Evolutionary conservation across 2,329 filamentous ascomycete genomes (phyloP).

Genomic region (Trichoderma sp.): DNA sequence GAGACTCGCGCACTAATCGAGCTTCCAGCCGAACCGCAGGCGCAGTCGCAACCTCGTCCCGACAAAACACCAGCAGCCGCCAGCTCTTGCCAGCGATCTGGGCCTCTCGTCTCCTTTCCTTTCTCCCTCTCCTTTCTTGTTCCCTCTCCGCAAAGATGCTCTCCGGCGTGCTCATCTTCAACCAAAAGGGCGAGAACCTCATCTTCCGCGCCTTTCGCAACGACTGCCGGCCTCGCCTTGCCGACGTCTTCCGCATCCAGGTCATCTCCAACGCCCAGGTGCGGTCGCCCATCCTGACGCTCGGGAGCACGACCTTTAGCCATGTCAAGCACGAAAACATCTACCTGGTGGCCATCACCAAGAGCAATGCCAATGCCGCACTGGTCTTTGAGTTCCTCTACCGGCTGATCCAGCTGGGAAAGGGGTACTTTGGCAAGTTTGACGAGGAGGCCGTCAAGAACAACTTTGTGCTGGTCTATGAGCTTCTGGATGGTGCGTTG

Average conservation of each 20-base stretch:
- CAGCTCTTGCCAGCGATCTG: neutral
- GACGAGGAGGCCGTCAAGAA: conserved; percentile 99
- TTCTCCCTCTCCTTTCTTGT: neutral
- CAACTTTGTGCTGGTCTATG: conserved; percentile 98
- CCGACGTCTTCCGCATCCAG: conserved; percentile 99
- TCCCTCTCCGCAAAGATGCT: conserved; percentile 64
- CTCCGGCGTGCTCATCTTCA: conserved; percentile 96
- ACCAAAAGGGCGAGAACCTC: conserved; percentile 99
- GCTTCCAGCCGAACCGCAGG: neutral
- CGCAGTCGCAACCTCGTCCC: conserved; percentile 19
- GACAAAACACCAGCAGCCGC: conserved; percentile 9
- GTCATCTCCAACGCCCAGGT: conserved; percentile 99
- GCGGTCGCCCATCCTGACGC: conserved; percentile 92
- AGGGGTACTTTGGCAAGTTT: conserved; percentile 98
- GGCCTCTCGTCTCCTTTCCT: neutral
- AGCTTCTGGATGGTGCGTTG: conserved; percentile 81
- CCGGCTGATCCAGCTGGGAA: conserved; percentile 84
- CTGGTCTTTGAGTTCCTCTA: conserved; percentile 98
- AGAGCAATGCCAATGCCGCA: conserved; percentile 98
- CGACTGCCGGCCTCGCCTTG: conserved; percentile 94
- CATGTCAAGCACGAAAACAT: conserved; percentile 99
- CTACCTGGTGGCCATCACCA: conserved; percentile 94
- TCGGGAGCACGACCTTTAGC: conserved; percentile 97
- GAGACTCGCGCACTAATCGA: conserved; percentile 1
- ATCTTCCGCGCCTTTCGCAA: conserved; percentile 99